phyloP scores from a whole-genome alignment of 192 early-diverging fungal species.

The Spinellus fusiger region DNA sequence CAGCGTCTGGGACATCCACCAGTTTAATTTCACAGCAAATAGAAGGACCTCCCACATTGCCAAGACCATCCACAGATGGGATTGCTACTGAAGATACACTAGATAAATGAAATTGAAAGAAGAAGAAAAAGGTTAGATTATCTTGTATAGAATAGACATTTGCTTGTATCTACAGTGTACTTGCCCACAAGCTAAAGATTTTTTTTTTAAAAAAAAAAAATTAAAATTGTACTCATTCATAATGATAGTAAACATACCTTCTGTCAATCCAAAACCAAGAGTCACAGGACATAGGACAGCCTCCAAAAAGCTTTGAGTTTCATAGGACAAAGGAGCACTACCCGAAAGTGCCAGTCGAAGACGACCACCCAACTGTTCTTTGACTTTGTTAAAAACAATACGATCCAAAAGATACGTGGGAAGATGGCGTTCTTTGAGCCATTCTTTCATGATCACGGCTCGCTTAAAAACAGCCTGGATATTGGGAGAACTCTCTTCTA shows the following conservation, averaged over 20 bases:
- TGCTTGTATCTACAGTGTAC: background rate
- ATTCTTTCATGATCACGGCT: constrained; percentile 69
- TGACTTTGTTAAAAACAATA: constrained; percentile 79
- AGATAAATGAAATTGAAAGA: background rate
- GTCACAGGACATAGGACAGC: constrained; percentile 74
- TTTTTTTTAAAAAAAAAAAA: background rate
- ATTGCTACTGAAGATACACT: constrained; percentile 64
- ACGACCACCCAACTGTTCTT: constrained; percentile 78
- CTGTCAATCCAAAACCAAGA: constrained; percentile 77
- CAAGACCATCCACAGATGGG: constrained; percentile 51
- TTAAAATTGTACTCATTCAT: background rate
- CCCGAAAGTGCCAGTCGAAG: constrained; percentile 77
- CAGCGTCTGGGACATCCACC: constrained; percentile 57
- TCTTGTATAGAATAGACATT: background rate
- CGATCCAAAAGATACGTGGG: constrained; percentile 66
- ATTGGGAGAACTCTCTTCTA: constrained; percentile 43
- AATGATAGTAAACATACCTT: background rate
- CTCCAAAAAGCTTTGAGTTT: constrained; percentile 81
- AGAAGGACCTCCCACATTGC: constrained; percentile 71
- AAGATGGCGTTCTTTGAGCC: constrained; percentile 55
- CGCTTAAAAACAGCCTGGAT: constrained; percentile 69
- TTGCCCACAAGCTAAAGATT: constrained; percentile 11
- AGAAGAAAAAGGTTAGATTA: background rate
- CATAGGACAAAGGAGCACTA: constrained; percentile 81
- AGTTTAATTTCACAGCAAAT: constrained; percentile 76